Base-by-base conservation (phyloP, 1,139 yeast genomes). In the Debaryomyces sp. region DNA sequence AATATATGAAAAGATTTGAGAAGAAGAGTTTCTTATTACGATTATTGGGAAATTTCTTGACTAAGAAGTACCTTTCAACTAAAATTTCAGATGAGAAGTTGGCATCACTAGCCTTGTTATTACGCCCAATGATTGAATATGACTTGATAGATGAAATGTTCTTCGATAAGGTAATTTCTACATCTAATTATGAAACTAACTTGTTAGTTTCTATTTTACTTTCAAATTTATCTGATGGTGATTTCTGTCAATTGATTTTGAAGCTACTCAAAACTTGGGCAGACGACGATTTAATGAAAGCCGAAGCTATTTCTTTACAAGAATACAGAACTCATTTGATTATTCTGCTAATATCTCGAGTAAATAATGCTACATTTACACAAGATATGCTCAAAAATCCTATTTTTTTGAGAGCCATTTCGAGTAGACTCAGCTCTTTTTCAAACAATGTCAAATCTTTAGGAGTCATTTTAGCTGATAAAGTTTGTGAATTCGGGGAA, bases 391-490 rank as follows among this genome's bases (percentile, higher is more conserved):
- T 71, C 40, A 57, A 56, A 10, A 62, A 68, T 24, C 50, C 64
- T 2, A 54, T 50, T 0, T 81, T 77, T 51, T 59, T 80, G 13
- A 63, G 68, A 21, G 75, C 78, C 0, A 64, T 81, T 13, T 72
- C 84, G 1, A 71, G 67, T 47, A 62, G 81, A 26, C 66, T 81
- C n/a, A 67, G 64, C 43, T 73, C 84, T 0, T 64, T 66, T 44
- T 75, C 82, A 0, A 64, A 68, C 32, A 60, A 63, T 30, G 73
- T 77, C 3, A 71, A 81, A 44, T 53, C 67, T 1, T 63, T 79
- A 44, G 85, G 80, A 0, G 71, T 78, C 13, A 57, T 75, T 2
- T 57, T 81, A 35, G 82, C 84, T 0, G 80, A 81, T 54, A 64
- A 66, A 45, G 55, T 77, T 2, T 77, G 82, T 52, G 67, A 62